Conservation (phyloP, 116 monocot genomes). For the Trichopus zeylanicus region DNA sequence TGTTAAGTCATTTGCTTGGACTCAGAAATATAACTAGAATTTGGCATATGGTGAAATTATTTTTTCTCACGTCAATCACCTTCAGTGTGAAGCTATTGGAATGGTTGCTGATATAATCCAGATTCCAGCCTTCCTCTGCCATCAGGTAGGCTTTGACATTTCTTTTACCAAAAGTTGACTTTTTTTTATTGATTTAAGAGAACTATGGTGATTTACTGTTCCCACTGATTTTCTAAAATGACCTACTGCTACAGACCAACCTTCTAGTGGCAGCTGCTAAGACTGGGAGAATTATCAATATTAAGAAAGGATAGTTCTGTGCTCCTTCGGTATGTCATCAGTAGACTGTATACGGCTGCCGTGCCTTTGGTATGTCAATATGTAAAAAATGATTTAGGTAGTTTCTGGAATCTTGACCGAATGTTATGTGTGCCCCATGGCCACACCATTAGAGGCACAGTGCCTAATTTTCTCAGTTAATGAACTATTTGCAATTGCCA, state of each 20-base stretch:
- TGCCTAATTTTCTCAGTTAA: too few species aligned
- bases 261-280: conserved; percentile 69
- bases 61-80: neutral
- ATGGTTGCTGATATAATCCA: conserved; percentile 86
- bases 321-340: conserved; percentile 51
- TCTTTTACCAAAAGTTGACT: too few species aligned
- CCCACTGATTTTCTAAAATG: neutral
- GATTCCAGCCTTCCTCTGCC: conserved; percentile 68
- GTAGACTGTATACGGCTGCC: neutral
- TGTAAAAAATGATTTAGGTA: too few species aligned
- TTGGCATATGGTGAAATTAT: neutral
- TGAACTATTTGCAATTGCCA: too few species aligned
- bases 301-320: conserved; percentile 82
- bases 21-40: neutral
- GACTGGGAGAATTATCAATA: conserved; percentile 69
- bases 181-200: neutral
- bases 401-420: too few species aligned
- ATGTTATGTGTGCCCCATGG: too few species aligned
- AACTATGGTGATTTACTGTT: neutral
- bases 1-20: neutral
- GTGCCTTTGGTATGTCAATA: too few species aligned
- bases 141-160: conserved; percentile 29
- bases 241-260: conserved; percentile 37
- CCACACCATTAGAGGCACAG: too few species aligned
- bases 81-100: conserved; percentile 94